Percentiles rank a stretch among this genome's conserved stretches.
Conservation (phyloP, 2,329 filamentous ascomycete genomes). For the Emmonsiellopsis sp. region DNA sequence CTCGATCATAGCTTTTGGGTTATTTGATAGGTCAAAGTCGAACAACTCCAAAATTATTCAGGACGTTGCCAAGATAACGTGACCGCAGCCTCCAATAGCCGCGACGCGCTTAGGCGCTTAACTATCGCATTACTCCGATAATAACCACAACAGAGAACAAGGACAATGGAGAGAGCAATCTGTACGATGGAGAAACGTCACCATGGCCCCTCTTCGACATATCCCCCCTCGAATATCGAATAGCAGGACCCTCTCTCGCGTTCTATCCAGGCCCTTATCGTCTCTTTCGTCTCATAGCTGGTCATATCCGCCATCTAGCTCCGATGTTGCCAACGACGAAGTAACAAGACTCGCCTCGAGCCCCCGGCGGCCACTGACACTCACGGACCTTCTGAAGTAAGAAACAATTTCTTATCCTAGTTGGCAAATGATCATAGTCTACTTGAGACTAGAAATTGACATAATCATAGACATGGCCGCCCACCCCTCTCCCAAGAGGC, state of each 20-base stretch:
- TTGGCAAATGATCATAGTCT: not conserved
- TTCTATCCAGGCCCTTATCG: conserved; percentile 1
- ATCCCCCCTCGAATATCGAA: conserved; percentile 7
- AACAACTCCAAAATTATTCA: too few species aligned
- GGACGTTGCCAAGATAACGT: not conserved
- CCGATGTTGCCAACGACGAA: conserved; percentile 60
- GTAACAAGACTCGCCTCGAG: conserved; percentile 69
- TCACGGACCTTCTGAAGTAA: conserved; percentile 83
- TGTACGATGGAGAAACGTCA: not conserved
- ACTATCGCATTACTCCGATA: too few species aligned
- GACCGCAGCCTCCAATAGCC: not conserved
- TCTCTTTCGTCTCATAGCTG: conserved; percentile 18
- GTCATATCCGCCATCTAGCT: conserved; percentile 37
- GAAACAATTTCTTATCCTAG: conserved; percentile 12
- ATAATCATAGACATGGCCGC: conserved; percentile 55
- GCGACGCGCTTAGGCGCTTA: not conserved
- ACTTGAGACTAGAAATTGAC: conserved; percentile 6
- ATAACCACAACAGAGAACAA: not conserved
- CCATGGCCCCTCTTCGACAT: conserved; percentile 16
- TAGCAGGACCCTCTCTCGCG: conserved; percentile 1
- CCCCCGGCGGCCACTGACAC: conserved; percentile 69
- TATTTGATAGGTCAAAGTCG: not conserved
- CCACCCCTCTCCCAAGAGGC: conserved; percentile 74
- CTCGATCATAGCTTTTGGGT: not conserved
- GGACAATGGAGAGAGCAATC: not conserved